Evolutionary conservation across 768 basidiomycete genomes (phyloP).

Genomic region (Trametes villosa): DNA sequence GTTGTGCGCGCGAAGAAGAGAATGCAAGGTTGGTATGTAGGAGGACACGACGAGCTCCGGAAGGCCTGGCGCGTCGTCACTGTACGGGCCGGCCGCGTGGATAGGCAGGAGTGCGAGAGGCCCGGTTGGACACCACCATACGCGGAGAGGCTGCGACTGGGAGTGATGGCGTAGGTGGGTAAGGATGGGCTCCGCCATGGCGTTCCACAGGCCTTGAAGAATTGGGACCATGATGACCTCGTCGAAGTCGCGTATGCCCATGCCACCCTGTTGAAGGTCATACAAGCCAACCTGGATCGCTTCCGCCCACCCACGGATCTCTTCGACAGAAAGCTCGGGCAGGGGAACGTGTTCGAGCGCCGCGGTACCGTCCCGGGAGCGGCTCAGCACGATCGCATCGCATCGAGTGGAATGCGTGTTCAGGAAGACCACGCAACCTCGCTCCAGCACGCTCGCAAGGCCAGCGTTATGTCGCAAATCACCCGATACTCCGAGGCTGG

Average conservation of each 20-base stretch:
- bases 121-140: constrained; percentile 10
- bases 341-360: background rate
- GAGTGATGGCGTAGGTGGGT: background rate
- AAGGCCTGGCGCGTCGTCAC: background rate
- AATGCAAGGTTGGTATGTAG: constrained; percentile 5
- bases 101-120: constrained; percentile 3
- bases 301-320: background rate
- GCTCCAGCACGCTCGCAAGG: background rate
- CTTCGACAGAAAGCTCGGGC: background rate
- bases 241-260: constrained; percentile 4
- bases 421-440: background rate
- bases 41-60: constrained; percentile 7
- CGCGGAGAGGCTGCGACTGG: background rate
- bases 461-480: background rate
- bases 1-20: constrained; percentile 1
- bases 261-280: constrained; percentile 2
- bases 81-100: constrained; percentile 7
- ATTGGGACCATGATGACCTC: background rate
- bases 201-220: background rate
- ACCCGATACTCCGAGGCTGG: background rate
- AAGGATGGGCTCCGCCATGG: background rate
- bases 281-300: constrained; percentile 1
- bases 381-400: background rate
- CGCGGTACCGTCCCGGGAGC: background rate
- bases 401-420: background rate